Base-by-base conservation (phyloP, 495 filamentous ascomycete species). In the Echria macrotheca region DNA sequence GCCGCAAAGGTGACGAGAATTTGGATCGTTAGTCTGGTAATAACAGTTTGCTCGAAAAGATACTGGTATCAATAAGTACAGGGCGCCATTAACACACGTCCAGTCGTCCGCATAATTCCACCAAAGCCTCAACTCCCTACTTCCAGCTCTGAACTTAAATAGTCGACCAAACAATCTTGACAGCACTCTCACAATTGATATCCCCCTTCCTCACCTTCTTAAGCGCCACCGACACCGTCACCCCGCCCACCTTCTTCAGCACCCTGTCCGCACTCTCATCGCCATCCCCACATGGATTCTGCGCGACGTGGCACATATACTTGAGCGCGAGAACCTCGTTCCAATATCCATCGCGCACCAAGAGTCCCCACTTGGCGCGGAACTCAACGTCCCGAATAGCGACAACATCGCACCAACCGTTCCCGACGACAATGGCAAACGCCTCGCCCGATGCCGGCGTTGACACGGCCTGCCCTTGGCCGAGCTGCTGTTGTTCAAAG, bases 161-260 rank as follows among this genome's bases (percentile, higher is more conserved):
- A n/a, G n/a, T n/a, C n/a, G 43, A 33, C 56, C 56, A 59, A 9
- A 50, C 19, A 21, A 59, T 53, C 47, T 46, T 50, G 9, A 59
- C 52, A 1, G 56, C 56, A 32, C 56, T 59, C 43, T 59, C 52
- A n/a, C 45, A 59, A 12, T 50, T 50, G 18, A 59, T 42, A 40
- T 59, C 56, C 6, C 28, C 46, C 31, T 22, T 55, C 22, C 56
- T 45, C 1, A 55, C 44, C 42, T 59, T 59, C 32, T 59, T 59
- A 36, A 59, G 24, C 40, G 43, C 43, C 15, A 59, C 53, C 9
- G 23, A 18, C 0, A 55, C 53, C 17, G 25, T 22, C 19, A 50
- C 17, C 2, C 43, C 46, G 12, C 52, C 49, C 15, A 53, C 17
- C 35, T 22, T 37, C 28, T 21, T 43, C 22, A 41, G 42, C 1